phyloP scores from a whole-genome alignment of 495 filamentous ascomycete genomes.

The Podospora sp. region DNA sequence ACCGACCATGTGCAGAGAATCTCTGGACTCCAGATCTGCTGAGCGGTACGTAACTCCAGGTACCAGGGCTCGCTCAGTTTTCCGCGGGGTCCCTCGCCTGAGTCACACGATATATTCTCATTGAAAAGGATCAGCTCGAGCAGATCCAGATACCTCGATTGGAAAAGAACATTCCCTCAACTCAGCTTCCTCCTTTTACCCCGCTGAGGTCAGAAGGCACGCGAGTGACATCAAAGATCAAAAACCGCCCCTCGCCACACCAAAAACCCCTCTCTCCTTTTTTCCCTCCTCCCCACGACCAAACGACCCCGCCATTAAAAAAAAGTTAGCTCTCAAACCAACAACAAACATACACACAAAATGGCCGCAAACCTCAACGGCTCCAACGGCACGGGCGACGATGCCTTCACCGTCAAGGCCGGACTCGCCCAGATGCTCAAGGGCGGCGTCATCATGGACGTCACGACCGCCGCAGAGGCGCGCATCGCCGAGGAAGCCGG shows the following conservation, averaged over 20 bases:
- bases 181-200: background rate
- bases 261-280: constrained; percentile 12
- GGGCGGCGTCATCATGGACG: constrained; percentile 99
- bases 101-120: constrained; percentile 2
- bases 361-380: constrained; percentile 27
- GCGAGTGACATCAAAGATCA: background rate
- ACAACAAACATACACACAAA: constrained; percentile 4
- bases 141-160: background rate
- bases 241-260: constrained; percentile 10
- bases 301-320: background rate
- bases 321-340: background rate
- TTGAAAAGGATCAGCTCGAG: background rate
- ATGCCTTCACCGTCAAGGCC: constrained; percentile 78
- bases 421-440: constrained; percentile 97
- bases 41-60: background rate
- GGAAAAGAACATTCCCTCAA: too few species aligned
- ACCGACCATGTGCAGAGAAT: background rate
- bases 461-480: constrained; percentile 91
- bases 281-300: background rate
- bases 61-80: background rate
- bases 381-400: constrained; percentile 31
- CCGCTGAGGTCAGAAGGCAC: constrained; percentile 1
- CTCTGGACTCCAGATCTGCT: constrained; percentile 8
- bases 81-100: background rate
- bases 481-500: constrained; percentile 97